Percentiles rank a stretch among this genome's conserved stretches.
Evolutionary conservation across 2,329 filamentous ascomycete genomes (phyloP).

Genomic region (Hyphodiscus sp.): DNA sequence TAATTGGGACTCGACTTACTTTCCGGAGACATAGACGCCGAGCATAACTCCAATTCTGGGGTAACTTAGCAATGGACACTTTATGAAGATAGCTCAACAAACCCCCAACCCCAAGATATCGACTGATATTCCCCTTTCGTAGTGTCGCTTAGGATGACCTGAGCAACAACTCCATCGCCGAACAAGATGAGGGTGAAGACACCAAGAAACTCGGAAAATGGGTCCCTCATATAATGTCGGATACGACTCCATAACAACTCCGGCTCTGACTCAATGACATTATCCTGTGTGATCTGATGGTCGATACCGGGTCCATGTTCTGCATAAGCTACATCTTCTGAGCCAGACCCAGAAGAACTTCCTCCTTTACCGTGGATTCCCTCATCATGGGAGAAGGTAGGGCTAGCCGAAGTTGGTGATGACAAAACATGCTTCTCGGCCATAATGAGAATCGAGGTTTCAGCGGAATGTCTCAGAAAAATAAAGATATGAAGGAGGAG

Average conservation of each 20-base stretch:
- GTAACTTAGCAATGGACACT: conserved; percentile 1
- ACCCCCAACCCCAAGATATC: conserved; percentile 29
- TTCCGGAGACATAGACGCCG: conserved; percentile 57
- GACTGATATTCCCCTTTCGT: conserved; percentile 24
- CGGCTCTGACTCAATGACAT: conserved; percentile 20
- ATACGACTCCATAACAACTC: conserved; percentile 22
- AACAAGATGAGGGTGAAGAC: conserved; percentile 65
- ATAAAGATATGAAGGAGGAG: no score
- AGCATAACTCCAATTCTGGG: conserved; percentile 61
- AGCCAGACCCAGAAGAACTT: conserved; percentile 1
- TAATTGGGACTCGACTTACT: conserved; percentile 34
- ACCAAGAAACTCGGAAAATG: conserved; percentile 61
- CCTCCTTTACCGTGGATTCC: conserved; percentile 2
- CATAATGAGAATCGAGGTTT: no score
- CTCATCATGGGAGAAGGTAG: conserved; percentile 12
- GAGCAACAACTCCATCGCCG: conserved; percentile 62
- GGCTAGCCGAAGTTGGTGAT: background rate
- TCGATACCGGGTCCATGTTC: conserved; percentile 31
- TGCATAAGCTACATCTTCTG: conserved; percentile 12
- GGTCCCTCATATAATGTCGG: conserved; percentile 19
- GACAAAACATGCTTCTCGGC: no score
- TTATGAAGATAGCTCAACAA: background rate
- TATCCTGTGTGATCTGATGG: conserved; percentile 28
- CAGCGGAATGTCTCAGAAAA: no score
- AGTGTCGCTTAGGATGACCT: conserved; percentile 47